Evolutionary conservation across 2,329 filamentous ascomycete genomes (phyloP), one percentile per base, ranked within the genome.

Genomic region (Annulohypoxylon truncatum): DNA sequence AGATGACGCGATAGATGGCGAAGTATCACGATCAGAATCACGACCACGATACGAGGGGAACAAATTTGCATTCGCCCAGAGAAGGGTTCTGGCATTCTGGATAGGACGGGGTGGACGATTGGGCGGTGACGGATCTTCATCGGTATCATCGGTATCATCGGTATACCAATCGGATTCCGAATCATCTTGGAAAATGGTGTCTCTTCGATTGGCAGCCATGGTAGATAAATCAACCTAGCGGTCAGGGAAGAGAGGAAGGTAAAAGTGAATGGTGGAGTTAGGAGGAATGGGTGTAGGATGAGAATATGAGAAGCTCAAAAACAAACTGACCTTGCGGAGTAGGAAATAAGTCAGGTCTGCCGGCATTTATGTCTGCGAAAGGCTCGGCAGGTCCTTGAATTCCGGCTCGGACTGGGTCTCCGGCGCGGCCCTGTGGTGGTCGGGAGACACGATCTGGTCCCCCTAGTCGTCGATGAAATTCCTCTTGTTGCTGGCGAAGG

Each of bases 391-490:
- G 8, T 38, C 58, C 62, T 6, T 52, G 33, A 12, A 12, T 40
- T n/a, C 50, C 51, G 10, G 38, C 33, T 9, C 61, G 48, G 24
- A 47, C 35, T 2, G 62, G 66, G 40, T 66, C 66, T 18, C 62
- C 62, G 55, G 24, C 8, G 13, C 35, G 51, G 46, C 57, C 51
- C 20, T 66, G 47, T 28, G 65, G 57, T 15, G 52, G 8, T 42
- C 58, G 61, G n/a, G 65, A 15, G 29, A 63, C 51, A 42, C 68
- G 72, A 53, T 68, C 66, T 22, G 71, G 69, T 22, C 71, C 62
- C 46, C 73, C 68, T 28, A 72, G 42, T 7, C 72, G 71, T 44
- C 72, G 69, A 31, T 67, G 71, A 20, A 71, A 68, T 12, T 74
- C 72, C 55, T 69, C 69, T 48, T 66, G 64, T 13, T 74, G 72